A percentile compares a stretch with the other conserved stretches of the same genome.
phyloP scores from a whole-genome alignment of 345 rosid species.

The Linum lewisii region DNA sequence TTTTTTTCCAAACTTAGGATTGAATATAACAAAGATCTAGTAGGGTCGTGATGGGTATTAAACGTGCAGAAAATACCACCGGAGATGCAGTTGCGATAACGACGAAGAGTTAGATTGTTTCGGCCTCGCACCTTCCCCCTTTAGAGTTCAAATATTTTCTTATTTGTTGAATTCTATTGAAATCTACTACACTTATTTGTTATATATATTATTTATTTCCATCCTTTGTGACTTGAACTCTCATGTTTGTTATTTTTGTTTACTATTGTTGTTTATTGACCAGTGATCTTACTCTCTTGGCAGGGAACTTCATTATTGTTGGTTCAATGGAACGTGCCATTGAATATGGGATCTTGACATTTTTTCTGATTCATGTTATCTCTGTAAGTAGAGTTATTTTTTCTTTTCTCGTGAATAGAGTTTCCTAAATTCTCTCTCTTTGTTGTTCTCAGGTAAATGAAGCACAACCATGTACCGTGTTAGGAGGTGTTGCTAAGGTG shows the following conservation, averaged over 20 bases:
- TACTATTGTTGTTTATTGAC: background rate
- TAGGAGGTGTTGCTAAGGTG: constrained; percentile 66
- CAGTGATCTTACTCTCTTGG: constrained; percentile 9
- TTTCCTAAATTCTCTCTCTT: constrained; percentile 18
- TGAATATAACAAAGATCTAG: too few species aligned
- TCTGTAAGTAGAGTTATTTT: background rate
- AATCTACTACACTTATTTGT: too few species aligned
- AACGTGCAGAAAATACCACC: too few species aligned
- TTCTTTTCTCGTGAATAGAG: constrained; percentile 3
- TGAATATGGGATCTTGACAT: constrained; percentile 94
- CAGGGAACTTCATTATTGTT: constrained; percentile 89
- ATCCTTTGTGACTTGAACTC: background rate
- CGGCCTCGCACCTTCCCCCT: too few species aligned
- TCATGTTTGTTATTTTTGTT: background rate
- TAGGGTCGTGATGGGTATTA: too few species aligned
- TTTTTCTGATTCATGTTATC: constrained; percentile 35
- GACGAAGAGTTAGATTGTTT: too few species aligned
- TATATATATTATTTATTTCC: background rate
- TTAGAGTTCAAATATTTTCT: too few species aligned
- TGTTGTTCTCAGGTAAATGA: constrained; percentile 55
- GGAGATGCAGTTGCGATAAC: too few species aligned
- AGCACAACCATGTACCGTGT: constrained; percentile 62
- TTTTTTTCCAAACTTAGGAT: too few species aligned
- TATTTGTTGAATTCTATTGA: too few species aligned
- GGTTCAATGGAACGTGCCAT: constrained; percentile 87